Evolutionary conservation across 2,329 filamentous ascomycete species (phyloP), one percentile per base, ranked within the genome.

Genomic region (Pseudocercospora cruenta): DNA sequence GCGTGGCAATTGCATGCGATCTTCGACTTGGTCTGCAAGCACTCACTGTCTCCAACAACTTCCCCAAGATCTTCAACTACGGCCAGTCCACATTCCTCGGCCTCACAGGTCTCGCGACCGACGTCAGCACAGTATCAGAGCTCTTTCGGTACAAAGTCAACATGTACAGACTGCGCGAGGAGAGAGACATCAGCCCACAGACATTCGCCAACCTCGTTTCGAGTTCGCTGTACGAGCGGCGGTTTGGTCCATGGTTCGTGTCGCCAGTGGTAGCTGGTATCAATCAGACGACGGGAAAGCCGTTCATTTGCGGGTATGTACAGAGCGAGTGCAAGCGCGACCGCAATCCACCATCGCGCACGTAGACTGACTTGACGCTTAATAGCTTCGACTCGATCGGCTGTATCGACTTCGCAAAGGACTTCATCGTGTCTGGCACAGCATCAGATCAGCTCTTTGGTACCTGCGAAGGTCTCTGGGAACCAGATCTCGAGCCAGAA

Each of bases 71-170:
- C 86, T 98, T 98, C 89, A 89, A 91, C 81, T 98, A 96, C 86
- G 93, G 93, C 72, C 80, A 82, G 77, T 92, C 94, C 78, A 92
- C 95, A 75, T 97, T 96, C 82, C 91, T 99, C 39, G 95, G 95
- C 64, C 89, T 99, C 68, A 98, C 95, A 4, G 95, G 95, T 63
- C 91, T 99, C 60, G 95, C 95, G 68, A 99, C 95, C 74, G 95
- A 99, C 80, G 93, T 99, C 71, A 88, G 88, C 71, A 98, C 94
- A 74, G 94, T 99, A 73, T 91, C 90, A 75, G 94, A 99, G 83
- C 90, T 98, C 73, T 96, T 99, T 88, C 93, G 95, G 78, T 98
- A 97, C 89, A 99, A 99, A 87, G 93, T 96, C 81, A 99, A 99
- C 88, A 96, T 99, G 92, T 99, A 99, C 88, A 92, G 95, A 72